phyloP scores from a whole-genome alignment of 352 stramenopile genomes.

The Globisporangium takayamanum region DNA sequence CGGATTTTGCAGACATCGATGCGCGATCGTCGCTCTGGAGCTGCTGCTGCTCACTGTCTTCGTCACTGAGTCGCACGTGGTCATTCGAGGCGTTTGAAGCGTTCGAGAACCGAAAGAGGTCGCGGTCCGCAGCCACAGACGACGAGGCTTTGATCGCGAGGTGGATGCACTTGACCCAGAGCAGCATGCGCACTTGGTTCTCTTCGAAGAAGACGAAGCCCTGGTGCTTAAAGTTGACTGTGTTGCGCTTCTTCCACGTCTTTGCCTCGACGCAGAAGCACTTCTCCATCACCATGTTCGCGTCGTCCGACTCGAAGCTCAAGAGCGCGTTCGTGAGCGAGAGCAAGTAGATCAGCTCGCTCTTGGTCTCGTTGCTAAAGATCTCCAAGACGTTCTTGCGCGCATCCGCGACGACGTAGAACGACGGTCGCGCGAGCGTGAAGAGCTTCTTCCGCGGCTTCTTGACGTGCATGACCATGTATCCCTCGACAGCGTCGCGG shows the following conservation, averaged over 20 bases:
- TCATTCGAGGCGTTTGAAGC: slow-evolving; percentile 7
- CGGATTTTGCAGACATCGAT: slow-evolving; percentile 4
- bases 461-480: slow-evolving; percentile 64
- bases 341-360: slow-evolving; percentile 53
- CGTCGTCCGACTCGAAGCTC: slow-evolving; percentile 61
- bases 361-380: slow-evolving; percentile 50
- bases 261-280: slow-evolving; percentile 69
- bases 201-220: slow-evolving; percentile 73
- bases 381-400: slow-evolving; percentile 51
- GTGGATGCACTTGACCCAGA: slow-evolving; percentile 77
- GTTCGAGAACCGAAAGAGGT: slow-evolving; percentile 31
- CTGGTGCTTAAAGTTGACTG: slow-evolving; percentile 48
- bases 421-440: slow-evolving; percentile 28
- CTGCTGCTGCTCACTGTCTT: slow-evolving; percentile 4
- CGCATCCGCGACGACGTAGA: slow-evolving; percentile 47
- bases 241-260: slow-evolving; percentile 66
- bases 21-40: slow-evolving; percentile 18
- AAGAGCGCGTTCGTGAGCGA: slow-evolving; percentile 49
- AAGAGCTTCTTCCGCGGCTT: slow-evolving; percentile 53
- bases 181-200: slow-evolving; percentile 54
- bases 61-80: not conserved
- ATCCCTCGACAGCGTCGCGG: slow-evolving; percentile 35
- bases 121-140: slow-evolving; percentile 19
- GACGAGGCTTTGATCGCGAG: slow-evolving; percentile 52
- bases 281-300: slow-evolving; percentile 65